A percentile compares a stretch with the other conserved stretches of the same genome.
These are phyloP conservation scores for Russula earlei DNA, from an alignment of 768 basidiomycete species.

Conservation along the genomic window DNA sequence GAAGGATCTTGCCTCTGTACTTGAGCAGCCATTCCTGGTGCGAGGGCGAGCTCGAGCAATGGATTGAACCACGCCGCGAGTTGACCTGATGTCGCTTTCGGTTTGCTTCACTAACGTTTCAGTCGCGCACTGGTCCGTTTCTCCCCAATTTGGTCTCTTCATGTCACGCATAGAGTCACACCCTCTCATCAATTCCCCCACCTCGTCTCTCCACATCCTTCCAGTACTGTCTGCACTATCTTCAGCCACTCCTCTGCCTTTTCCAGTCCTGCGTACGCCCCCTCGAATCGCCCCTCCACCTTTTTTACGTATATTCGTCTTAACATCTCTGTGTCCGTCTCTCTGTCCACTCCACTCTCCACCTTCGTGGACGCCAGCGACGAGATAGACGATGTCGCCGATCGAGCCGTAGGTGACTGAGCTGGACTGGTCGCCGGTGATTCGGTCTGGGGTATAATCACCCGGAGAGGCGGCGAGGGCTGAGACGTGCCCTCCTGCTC, in stretches of 20 bases:
- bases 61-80: slow-evolving; percentile 19
- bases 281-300: slow-evolving; percentile 46
- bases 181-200: slow-evolving; percentile 23
- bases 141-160: slow-evolving; percentile 1
- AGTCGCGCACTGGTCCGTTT: slow-evolving; percentile 18
- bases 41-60: slow-evolving; percentile 11
- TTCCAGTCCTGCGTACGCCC: slow-evolving; percentile 57
- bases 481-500: not conserved
- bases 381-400: slow-evolving; percentile 37
- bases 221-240: slow-evolving; percentile 54
- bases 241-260: slow-evolving; percentile 48
- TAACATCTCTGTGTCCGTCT: slow-evolving; percentile 34
- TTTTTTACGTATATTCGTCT: slow-evolving; percentile 50
- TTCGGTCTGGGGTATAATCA: slow-evolving; percentile 11
- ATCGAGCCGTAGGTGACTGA: slow-evolving; percentile 25
- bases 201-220: slow-evolving; percentile 27
- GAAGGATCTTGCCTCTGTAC: slow-evolving; percentile 19
- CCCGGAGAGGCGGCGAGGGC: slow-evolving; percentile 1
- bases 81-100: slow-evolving; percentile 12
- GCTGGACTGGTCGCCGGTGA: not conserved
- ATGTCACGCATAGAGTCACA: slow-evolving; percentile 9
- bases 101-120: too few species aligned
- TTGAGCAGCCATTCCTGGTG: slow-evolving; percentile 20
- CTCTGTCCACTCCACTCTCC: slow-evolving; percentile 43
- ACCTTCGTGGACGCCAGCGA: slow-evolving; percentile 47